Evolutionary conservation across 305 asterid genomes (phyloP).

Genomic region (Solanum hybrid): DNA sequence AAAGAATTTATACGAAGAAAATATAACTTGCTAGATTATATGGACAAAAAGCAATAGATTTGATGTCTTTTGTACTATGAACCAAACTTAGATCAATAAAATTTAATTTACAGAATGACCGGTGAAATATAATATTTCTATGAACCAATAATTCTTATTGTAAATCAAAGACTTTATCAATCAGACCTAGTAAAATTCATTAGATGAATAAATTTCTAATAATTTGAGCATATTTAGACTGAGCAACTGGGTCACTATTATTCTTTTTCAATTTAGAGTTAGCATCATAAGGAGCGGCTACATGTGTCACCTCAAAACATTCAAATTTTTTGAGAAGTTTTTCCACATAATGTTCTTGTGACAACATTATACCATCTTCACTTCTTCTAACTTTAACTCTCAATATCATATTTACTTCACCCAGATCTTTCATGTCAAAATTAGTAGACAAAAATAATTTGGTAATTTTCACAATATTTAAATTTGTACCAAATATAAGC

Average conservation of each 20-base stretch:
- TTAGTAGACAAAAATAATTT: no score
- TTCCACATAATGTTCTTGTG: background rate
- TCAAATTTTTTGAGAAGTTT: background rate
- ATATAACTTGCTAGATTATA: no score
- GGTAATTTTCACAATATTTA: background rate
- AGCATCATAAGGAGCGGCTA: background rate
- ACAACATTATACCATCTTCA: no score
- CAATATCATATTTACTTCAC: background rate
- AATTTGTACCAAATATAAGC: background rate
- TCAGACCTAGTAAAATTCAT: no score
- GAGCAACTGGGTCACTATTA: no score
- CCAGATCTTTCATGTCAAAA: background rate
- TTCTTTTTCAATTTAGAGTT: background rate
- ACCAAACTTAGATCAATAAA: background rate
- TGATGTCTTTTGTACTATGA: background rate
- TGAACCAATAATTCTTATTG: no score
- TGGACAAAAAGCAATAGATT: background rate
- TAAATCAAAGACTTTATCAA: no score
- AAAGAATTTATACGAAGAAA: no score
- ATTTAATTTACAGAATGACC: background rate
- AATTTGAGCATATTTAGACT: background rate
- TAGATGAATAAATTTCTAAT: background rate
- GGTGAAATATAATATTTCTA: background rate
- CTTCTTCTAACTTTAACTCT: background rate
- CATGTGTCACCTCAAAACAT: background rate